Evolutionary conservation across 805 yeast genomes (phyloP).

Genomic region (Teunomyces atbi): DNA sequence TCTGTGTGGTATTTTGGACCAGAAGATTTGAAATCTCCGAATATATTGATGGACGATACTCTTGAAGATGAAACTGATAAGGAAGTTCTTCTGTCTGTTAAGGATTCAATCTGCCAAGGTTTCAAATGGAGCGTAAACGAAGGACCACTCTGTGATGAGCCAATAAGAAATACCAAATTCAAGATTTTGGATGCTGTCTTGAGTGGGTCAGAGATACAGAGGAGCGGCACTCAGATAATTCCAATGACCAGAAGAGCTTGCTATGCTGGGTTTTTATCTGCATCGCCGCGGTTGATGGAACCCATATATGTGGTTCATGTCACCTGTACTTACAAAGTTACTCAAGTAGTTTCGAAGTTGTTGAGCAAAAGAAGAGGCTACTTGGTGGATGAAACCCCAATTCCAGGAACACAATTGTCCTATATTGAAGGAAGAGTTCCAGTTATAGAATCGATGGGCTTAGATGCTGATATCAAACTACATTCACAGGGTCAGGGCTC

Average conservation of each 20-base stretch:
- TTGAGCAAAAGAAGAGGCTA: slow-evolving; percentile 70
- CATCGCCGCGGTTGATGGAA: slow-evolving; percentile 76
- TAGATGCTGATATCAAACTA: slow-evolving; percentile 81
- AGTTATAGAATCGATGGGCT: slow-evolving; percentile 85
- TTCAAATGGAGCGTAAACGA: slow-evolving; percentile 80
- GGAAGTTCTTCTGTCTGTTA: slow-evolving; percentile 40
- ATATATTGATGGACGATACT: slow-evolving; percentile 67
- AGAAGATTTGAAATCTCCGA: slow-evolving; percentile 44
- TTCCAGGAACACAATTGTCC: slow-evolving; percentile 72
- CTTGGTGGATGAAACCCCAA: slow-evolving; percentile 44
- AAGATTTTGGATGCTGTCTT: slow-evolving; percentile 61
- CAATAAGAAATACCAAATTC: slow-evolving; percentile 67
- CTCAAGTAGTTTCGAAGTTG: slow-evolving; percentile 46
- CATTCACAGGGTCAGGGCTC: slow-evolving; percentile 77
- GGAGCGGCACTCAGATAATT: slow-evolving; percentile 68
- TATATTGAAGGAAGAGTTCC: slow-evolving; percentile 68
- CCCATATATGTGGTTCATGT: slow-evolving; percentile 68
- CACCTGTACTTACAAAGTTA: slow-evolving; percentile 50
- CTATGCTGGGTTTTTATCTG: slow-evolving; percentile 73
- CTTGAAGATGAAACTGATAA: slow-evolving; percentile 67
- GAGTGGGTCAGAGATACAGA: slow-evolving; percentile 45
- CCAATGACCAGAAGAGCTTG: slow-evolving; percentile 85
- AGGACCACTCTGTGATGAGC: slow-evolving; percentile 93
- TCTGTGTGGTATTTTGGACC: slow-evolving; percentile 77
- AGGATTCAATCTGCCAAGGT: slow-evolving; percentile 66